Evolutionary conservation across 805 yeast genomes (phyloP).

Genomic region (Zygosaccharomyces bailii): DNA sequence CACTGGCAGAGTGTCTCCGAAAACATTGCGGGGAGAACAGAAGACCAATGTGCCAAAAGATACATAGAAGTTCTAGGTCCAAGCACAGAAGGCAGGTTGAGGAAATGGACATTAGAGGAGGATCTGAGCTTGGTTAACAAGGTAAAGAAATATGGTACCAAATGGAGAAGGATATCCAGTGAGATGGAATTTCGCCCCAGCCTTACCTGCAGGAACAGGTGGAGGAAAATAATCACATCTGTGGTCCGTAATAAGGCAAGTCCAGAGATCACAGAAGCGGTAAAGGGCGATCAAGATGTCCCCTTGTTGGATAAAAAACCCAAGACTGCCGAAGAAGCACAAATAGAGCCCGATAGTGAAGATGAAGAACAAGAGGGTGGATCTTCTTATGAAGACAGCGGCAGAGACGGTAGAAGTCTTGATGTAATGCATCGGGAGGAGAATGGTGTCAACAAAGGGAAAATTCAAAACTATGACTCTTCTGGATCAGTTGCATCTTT

Average conservation of each 20-base stretch:
- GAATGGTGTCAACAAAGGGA: not conserved
- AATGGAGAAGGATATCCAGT: conserved; percentile 78
- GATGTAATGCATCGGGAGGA: conserved; percentile 4
- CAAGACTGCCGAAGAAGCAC: conserved; percentile 20
- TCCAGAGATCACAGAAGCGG: conserved; percentile 53
- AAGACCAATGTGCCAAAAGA: conserved; percentile 91
- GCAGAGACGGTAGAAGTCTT: not conserved
- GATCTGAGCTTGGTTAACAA: conserved; percentile 65
- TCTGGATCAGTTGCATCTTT: not conserved
- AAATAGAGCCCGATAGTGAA: conserved; percentile 8
- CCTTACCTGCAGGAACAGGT: conserved; percentile 84
- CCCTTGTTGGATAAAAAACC: conserved; percentile 21
- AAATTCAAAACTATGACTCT: not conserved
- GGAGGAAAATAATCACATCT: conserved; percentile 81
- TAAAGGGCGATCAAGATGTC: conserved; percentile 47
- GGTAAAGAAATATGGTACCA: conserved; percentile 73
- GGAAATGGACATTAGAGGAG: conserved; percentile 77
- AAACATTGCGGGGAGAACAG: conserved; percentile 79
- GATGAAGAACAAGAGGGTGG: not conserved
- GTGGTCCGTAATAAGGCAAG: conserved; percentile 66
- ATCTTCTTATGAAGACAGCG: not conserved
- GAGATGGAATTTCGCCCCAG: conserved; percentile 79
- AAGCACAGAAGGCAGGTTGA: conserved; percentile 64
- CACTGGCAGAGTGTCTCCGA: conserved; percentile 82
- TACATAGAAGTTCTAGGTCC: conserved; percentile 88